Base-by-base conservation (phyloP, 768 basidiomycete species). In the Boletus subcaerulescens region DNA sequence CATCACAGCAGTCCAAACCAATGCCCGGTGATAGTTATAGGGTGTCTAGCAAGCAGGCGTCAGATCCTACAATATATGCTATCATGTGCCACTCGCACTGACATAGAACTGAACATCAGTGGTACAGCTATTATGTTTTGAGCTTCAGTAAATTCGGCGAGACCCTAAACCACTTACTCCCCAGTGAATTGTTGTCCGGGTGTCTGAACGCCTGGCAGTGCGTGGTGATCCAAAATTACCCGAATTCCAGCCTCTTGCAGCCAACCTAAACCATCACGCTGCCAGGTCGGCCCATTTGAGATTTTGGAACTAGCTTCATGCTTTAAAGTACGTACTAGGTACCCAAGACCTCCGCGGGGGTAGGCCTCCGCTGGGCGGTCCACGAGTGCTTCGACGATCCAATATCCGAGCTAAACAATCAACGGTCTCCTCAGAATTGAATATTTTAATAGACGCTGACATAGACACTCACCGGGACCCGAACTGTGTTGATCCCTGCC, bases 1-100 rank as follows among this genome's bases (percentile, higher is more conserved):
- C 85, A 91, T 91, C 18, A 91, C 86, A 13, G 83, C 84, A 0
- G 88, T 83, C 90, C 90, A 92, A n/a, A 85, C 72, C 44, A 92
- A 73, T 9, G 90, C 90, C 7, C 90, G 85, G 55, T 83, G 80
- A 58, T 89, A 92, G 66, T 92, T 92, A 49, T 80, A 74, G 5
- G 74, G 72, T 2, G 85, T 91, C 89, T 63, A 18, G 39, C 17
- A 36, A 22, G 56, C 39, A 44, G 2, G 41, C 52, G 44, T 60
- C 53, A 51, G 47, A 29, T n/a, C 31, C n/a, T 35, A 32, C 2
- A 18, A 49, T 41, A 13, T 26, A 46, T 24, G 48, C 24, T 18
- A 13, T 43, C 8, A 40, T 32, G 41, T 4, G 11, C 42, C n/a
- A 31, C 20, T 46, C 4, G 8, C 7, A 65, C 79, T 56, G 39